Evolutionary conservation across 306 rosid species (phyloP).

Genomic region (Vigna nakashimae): DNA sequence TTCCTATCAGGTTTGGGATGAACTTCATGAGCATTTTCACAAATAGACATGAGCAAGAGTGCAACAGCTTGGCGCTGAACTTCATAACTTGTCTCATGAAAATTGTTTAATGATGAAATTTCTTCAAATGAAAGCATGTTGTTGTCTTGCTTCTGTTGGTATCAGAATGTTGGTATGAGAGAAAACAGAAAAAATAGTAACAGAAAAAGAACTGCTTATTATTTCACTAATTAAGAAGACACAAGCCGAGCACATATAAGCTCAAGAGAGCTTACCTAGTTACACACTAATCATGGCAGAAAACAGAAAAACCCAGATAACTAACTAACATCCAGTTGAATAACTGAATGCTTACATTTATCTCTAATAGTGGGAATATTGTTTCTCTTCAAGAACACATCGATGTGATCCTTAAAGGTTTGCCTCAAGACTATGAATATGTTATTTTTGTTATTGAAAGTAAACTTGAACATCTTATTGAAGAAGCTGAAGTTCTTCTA

Average conservation of each 20-base stretch:
- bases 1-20: neutral
- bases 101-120: too few species aligned
- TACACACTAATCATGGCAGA: too few species aligned
- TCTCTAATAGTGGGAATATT: neutral
- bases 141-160: neutral
- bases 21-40: neutral
- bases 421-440: neutral
- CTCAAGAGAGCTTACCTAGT: too few species aligned
- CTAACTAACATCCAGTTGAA: too few species aligned
- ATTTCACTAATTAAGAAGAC: too few species aligned
- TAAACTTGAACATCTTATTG: neutral
- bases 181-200: too few species aligned
- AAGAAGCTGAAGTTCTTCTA: neutral
- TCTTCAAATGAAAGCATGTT: neutral
- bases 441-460: neutral
- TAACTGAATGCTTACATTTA: too few species aligned
- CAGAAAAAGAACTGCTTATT: too few species aligned
- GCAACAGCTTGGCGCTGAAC: neutral
- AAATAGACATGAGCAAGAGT: neutral
- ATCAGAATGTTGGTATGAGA: too few species aligned
- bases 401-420: neutral
- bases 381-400: neutral
- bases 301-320: too few species aligned
- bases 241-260: too few species aligned
- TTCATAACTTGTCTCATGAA: neutral